A percentile compares a stretch with the other conserved stretches of the same genome.
Evolutionary conservation across 2,329 filamentous ascomycete species (phyloP).

Genomic region (Tolypocladium pustulatum): DNA sequence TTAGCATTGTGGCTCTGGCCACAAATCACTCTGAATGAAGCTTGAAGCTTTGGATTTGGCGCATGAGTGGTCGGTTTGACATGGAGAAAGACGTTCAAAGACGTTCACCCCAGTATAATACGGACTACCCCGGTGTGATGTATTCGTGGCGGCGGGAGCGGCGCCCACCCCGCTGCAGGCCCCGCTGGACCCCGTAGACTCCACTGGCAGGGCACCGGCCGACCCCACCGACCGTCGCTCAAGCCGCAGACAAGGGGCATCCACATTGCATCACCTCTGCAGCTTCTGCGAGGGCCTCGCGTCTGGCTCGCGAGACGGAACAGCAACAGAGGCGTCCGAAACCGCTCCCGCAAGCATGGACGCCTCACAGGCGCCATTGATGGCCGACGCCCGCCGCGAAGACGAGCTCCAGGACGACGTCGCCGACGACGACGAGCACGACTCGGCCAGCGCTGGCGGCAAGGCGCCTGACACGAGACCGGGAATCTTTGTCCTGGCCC

Average conservation of each 20-base stretch:
- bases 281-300: neutral
- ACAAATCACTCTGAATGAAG: slow-evolving; percentile 3
- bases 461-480: slow-evolving; percentile 21
- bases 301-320: neutral
- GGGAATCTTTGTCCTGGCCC: slow-evolving; percentile 46
- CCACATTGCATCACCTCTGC: neutral
- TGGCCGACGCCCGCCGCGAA: slow-evolving; percentile 17
- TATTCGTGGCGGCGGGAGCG: neutral
- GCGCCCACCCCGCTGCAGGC: neutral
- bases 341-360: slow-evolving; percentile 16
- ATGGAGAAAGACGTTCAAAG: neutral
- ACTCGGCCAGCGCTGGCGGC: slow-evolving; percentile 11
- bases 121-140: no score
- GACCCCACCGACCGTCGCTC: neutral
- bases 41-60: neutral
- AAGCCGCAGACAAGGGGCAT: neutral
- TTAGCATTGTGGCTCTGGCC: slow-evolving; percentile 27
- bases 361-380: slow-evolving; percentile 27
- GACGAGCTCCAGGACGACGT: slow-evolving; percentile 21
- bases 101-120: neutral
- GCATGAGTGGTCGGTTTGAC: no score
- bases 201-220: neutral
- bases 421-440: slow-evolving; percentile 11
- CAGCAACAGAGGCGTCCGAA: neutral
- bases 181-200: neutral